Conservation (phyloP, 208 protist genomes). For the Trypanosoma caninum region DNA sequence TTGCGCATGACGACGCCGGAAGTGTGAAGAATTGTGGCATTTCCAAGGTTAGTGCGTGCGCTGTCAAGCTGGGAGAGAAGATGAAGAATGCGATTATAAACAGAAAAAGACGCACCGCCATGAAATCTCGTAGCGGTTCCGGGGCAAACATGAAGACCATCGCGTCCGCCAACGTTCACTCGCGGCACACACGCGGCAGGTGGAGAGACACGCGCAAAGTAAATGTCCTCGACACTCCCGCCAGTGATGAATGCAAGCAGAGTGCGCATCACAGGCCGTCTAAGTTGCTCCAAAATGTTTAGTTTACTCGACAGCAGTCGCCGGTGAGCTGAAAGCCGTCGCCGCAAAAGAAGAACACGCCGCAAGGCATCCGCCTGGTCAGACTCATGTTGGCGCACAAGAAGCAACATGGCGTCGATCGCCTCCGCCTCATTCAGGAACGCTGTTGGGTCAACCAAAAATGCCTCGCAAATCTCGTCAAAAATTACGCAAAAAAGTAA, state of each 20-base stretch:
- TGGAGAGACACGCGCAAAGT: neutral
- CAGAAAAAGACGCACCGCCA: neutral
- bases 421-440: conserved; percentile 58
- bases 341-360: conserved; percentile 54
- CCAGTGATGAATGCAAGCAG: conserved; percentile 31
- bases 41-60: conserved; percentile 44
- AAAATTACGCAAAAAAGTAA: conserved; percentile 33
- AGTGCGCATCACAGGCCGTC: conserved; percentile 29
- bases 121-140: too few relatives aligned
- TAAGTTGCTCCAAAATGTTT: conserved; percentile 38
- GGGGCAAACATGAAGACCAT: too few relatives aligned
- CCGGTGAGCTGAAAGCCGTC: conserved; percentile 40
- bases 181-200: neutral
- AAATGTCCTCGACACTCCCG: neutral
- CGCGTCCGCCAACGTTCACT: neutral
- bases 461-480: conserved; percentile 35
- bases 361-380: conserved; percentile 66
- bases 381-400: conserved; percentile 39
- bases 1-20: conserved; percentile 40
- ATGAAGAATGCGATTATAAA: conserved; percentile 25
- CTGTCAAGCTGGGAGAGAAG: conserved; percentile 38
- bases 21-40: conserved; percentile 67
- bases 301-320: conserved; percentile 50
- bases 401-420: conserved; percentile 62
- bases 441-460: conserved; percentile 40